Conservation (phyloP, 2,329 filamentous ascomycete species). For the Coniella vitis region DNA sequence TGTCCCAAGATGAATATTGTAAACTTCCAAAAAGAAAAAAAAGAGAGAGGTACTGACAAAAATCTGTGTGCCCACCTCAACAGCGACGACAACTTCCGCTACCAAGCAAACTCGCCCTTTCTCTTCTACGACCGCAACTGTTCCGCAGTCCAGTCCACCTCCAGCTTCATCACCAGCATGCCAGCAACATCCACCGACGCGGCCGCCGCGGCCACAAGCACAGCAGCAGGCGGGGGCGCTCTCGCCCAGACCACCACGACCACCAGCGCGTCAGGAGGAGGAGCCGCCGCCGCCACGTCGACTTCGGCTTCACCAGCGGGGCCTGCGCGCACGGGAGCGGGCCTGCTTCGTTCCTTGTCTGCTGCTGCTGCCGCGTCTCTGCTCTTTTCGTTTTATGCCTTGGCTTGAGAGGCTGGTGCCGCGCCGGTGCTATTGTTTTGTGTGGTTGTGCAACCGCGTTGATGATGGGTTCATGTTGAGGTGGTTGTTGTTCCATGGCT, state of each 20-base stretch:
- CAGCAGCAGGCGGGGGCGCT: background rate
- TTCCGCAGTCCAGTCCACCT: slow-evolving; percentile 5
- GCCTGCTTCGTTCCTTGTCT: too few relatives aligned
- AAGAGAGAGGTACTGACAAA: background rate
- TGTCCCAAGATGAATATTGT: too few relatives aligned
- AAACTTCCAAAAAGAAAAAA: background rate
- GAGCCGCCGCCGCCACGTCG: background rate
- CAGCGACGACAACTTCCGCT: slow-evolving; percentile 12
- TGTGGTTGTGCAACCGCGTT: too few relatives aligned
- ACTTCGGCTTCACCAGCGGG: background rate
- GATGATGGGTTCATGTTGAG: too few relatives aligned
- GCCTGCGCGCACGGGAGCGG: too few relatives aligned
- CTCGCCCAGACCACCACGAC: background rate
- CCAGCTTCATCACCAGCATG: slow-evolving; percentile 8
- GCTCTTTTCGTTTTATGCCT: background rate
- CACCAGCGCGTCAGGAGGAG: background rate
- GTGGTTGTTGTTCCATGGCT: too few relatives aligned
- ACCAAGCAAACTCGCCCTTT: slow-evolving; percentile 11
- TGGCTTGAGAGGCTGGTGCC: background rate
- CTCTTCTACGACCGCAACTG: slow-evolving; percentile 16
- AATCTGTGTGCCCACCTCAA: too few relatives aligned
- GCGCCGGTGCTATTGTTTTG: background rate
- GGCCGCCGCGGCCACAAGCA: background rate
- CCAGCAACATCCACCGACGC: background rate
- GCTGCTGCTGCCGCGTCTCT: background rate